A percentile compares a stretch with the other conserved stretches of the same genome.
phyloP scores from a whole-genome alignment of 352 stramenopile species.

The Ochromonadaceae sp. region DNA sequence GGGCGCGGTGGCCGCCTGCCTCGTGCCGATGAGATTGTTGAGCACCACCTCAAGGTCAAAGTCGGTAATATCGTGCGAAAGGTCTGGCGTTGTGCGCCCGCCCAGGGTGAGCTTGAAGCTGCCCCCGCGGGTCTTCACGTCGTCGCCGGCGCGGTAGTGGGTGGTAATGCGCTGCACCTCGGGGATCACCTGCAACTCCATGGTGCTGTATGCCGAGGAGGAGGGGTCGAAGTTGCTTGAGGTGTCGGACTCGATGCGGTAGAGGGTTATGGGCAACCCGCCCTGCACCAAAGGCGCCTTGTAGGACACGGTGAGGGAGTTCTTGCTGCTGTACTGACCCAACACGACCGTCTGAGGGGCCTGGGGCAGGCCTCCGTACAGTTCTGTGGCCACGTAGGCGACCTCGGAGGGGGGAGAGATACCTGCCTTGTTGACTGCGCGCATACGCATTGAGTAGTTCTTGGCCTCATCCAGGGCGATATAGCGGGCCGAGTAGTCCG shows the following conservation, averaged over 20 bases:
- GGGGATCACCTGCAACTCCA: slow-evolving; percentile 57
- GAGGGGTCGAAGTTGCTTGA: slow-evolving; percentile 44
- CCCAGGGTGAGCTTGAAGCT: slow-evolving; percentile 81
- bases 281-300: slow-evolving; percentile 19
- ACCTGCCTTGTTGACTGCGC: slow-evolving; percentile 54
- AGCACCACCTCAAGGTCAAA: slow-evolving; percentile 53
- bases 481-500: slow-evolving; percentile 42
- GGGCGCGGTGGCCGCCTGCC: slow-evolving; percentile 48
- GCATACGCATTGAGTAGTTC: slow-evolving; percentile 47
- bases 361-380: slow-evolving; percentile 41
- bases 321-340: slow-evolving; percentile 47
- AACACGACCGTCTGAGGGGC: slow-evolving; percentile 50
- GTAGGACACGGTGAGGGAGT: slow-evolving; percentile 26
- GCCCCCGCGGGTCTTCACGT: slow-evolving; percentile 38
- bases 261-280: slow-evolving; percentile 40
- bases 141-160: slow-evolving; percentile 39
- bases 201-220: slow-evolving; percentile 55
- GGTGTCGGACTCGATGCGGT: slow-evolving; percentile 60
- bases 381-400: slow-evolving; percentile 28
- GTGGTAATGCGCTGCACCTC: slow-evolving; percentile 73
- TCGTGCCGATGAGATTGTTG: slow-evolving; percentile 51
- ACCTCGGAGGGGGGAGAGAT: slow-evolving; percentile 40
- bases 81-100: slow-evolving; percentile 42
- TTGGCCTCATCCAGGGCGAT: slow-evolving; percentile 42
- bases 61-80: slow-evolving; percentile 51